These are phyloP conservation scores for Mucor indicus DNA, from an alignment of 371 early-diverging fungal species.

Conservation along the genomic window DNA sequence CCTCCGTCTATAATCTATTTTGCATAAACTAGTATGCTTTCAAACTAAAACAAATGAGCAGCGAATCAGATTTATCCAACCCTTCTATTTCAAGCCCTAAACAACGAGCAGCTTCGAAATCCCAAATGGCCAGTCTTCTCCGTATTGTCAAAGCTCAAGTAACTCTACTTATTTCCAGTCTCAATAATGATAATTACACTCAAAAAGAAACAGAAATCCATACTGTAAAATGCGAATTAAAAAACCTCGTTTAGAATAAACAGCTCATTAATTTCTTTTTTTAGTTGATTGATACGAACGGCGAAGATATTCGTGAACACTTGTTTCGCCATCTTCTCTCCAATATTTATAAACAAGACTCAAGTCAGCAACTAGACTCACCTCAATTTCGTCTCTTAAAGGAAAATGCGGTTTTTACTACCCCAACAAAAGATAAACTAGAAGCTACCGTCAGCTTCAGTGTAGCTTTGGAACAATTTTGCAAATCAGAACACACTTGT, in stretches of 20 bases:
- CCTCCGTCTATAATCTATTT: neutral
- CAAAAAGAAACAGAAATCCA: slow-evolving; percentile 50
- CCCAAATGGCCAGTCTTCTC: slow-evolving; percentile 44
- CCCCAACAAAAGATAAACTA: slow-evolving; percentile 25
- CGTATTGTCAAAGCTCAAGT: slow-evolving; percentile 67
- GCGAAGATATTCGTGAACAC: slow-evolving; percentile 54
- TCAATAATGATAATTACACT: slow-evolving; percentile 52
- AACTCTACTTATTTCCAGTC: slow-evolving; percentile 50
- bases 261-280: neutral
- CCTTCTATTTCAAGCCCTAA: slow-evolving; percentile 22
- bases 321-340: slow-evolving; percentile 51
- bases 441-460: slow-evolving; percentile 43
- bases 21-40: slow-evolving; percentile 16
- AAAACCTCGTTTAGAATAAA: neutral
- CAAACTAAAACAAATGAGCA: slow-evolving; percentile 29
- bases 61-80: slow-evolving; percentile 33
- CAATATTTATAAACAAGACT: slow-evolving; percentile 28
- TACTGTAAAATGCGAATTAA: slow-evolving; percentile 35
- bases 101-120: slow-evolving; percentile 22
- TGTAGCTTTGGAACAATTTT: slow-evolving; percentile 38
- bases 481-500: slow-evolving; percentile 39
- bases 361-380: slow-evolving; percentile 18
- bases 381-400: slow-evolving; percentile 48
- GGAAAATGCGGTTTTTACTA: slow-evolving; percentile 35
- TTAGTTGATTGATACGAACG: slow-evolving; percentile 59